Evolutionary conservation across 495 filamentous ascomycete genomes (phyloP).

Genomic region (Tuber magnatum): DNA sequence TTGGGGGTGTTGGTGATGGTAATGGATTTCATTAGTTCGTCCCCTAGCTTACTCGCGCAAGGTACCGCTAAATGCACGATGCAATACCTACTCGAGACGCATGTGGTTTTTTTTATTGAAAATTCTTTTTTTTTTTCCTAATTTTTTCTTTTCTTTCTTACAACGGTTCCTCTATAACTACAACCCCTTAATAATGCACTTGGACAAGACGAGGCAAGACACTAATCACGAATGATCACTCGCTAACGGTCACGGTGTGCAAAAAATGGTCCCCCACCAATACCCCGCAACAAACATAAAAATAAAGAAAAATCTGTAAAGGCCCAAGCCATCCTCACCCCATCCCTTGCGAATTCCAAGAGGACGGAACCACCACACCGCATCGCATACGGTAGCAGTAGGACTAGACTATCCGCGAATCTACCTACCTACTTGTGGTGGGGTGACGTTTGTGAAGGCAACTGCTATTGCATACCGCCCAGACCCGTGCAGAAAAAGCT

Average conservation of each 20-base stretch:
- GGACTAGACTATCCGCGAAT: not conserved
- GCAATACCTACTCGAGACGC: not conserved
- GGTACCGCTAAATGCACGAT: not conserved
- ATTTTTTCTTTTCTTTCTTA: not conserved
- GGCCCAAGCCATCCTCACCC: not conserved
- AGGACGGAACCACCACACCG: not conserved
- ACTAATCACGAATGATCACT: not conserved
- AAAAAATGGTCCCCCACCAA: not conserved
- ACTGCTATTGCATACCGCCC: too few species aligned
- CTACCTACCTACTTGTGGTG: not conserved
- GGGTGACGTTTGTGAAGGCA: too few species aligned
- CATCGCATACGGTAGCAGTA: not conserved
- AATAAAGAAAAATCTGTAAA: not conserved
- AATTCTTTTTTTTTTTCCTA: not conserved
- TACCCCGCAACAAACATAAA: not conserved
- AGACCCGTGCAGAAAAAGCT: not conserved
- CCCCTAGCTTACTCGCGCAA: not conserved
- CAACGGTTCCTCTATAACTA: not conserved
- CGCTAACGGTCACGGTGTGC: not conserved
- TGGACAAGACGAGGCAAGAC: not conserved
- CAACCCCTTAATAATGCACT: not conserved
- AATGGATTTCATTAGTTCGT: slow-evolving; percentile 2
- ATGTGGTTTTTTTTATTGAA: not conserved
- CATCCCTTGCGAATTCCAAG: not conserved
- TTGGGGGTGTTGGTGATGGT: not conserved